phyloP scores from a whole-genome alignment of 768 basidiomycete genomes.

The Kockovaella imperatae region DNA sequence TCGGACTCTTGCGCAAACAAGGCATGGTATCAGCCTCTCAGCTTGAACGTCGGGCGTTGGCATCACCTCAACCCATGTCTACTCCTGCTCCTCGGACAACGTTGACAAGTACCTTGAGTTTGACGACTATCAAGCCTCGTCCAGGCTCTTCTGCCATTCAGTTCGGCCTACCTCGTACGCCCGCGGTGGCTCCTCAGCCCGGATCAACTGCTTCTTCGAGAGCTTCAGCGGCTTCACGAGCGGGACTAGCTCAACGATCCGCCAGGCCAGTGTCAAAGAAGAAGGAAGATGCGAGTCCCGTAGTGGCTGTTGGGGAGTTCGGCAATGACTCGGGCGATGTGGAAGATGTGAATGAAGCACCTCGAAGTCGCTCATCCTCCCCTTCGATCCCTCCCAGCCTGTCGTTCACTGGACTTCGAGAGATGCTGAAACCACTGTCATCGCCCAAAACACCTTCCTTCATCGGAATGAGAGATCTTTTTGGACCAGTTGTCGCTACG shows the following conservation, averaged over 20 bases:
- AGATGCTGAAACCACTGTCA: constrained; percentile 8
- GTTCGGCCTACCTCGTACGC: too few relatives aligned
- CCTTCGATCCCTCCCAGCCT: constrained; percentile 13
- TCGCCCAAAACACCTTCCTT: constrained; percentile 30
- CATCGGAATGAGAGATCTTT: constrained; percentile 26
- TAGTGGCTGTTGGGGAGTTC: neutral
- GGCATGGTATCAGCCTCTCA: neutral
- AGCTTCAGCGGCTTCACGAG: neutral
- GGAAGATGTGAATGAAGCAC: neutral
- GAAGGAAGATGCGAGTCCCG: too few relatives aligned
- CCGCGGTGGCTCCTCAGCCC: too few relatives aligned
- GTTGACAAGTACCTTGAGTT: too few relatives aligned
- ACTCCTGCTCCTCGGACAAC: neutral
- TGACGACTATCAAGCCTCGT: too few relatives aligned
- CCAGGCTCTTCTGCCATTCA: too few relatives aligned
- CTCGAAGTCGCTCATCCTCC: neutral
- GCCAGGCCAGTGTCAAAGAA: neutral
- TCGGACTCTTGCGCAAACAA: neutral
- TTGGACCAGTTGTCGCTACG: too few relatives aligned
- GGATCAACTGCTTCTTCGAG: too few relatives aligned
- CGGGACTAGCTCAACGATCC: neutral
- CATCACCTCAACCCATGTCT: neutral
- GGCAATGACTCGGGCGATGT: neutral
- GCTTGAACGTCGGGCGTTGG: neutral
- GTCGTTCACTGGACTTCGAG: constrained; percentile 14